These are phyloP conservation scores for Aspergillus ochraceus DNA, from an alignment of 2,329 filamentous ascomycete genomes.

Conservation along the genomic window DNA sequence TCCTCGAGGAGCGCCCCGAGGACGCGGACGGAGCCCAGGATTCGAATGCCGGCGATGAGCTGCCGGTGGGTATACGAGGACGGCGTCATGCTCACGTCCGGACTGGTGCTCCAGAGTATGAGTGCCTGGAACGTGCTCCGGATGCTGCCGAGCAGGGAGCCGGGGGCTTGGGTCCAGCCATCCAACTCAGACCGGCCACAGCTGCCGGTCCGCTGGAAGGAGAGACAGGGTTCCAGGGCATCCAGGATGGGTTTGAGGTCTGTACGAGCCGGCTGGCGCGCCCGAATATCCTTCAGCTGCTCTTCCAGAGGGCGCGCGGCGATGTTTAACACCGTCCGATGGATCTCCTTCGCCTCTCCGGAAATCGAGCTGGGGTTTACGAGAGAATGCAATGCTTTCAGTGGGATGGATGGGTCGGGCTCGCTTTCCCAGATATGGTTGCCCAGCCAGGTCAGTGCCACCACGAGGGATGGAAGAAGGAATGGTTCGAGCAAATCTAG, in stretches of 20 bases:
- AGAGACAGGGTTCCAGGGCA: conserved; percentile 50
- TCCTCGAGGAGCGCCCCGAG: conserved; percentile 42
- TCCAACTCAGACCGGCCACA: conserved; percentile 52
- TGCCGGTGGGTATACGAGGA: conserved; percentile 58
- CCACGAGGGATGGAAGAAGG: conserved; percentile 60
- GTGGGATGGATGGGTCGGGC: conserved; percentile 51
- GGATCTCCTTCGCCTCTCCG: conserved; percentile 61
- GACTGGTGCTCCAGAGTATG: conserved; percentile 53
- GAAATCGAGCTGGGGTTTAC: conserved; percentile 59
- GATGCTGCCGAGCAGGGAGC: conserved; percentile 49
- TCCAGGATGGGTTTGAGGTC: conserved; percentile 56
- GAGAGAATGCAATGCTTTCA: conserved; percentile 58
- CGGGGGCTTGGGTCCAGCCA: conserved; percentile 50
- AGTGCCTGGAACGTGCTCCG: conserved; percentile 53
- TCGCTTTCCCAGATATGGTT: conserved; percentile 55
- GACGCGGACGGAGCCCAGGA: conserved; percentile 42
- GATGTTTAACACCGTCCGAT: conserved; percentile 59
- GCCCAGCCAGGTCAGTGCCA: conserved; percentile 60
- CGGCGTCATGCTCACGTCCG: conserved; percentile 53
- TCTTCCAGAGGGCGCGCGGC: conserved; percentile 53
- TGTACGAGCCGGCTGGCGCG: conserved; percentile 49
- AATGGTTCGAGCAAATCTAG: conserved; percentile 63
- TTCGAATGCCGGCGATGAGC: conserved; percentile 44
- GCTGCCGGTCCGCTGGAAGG: conserved; percentile 51
- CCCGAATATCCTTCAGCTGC: conserved; percentile 53